Evolutionary conservation across 441 rosid genomes (phyloP).

Genomic region (Adansonia madagascariensis): DNA sequence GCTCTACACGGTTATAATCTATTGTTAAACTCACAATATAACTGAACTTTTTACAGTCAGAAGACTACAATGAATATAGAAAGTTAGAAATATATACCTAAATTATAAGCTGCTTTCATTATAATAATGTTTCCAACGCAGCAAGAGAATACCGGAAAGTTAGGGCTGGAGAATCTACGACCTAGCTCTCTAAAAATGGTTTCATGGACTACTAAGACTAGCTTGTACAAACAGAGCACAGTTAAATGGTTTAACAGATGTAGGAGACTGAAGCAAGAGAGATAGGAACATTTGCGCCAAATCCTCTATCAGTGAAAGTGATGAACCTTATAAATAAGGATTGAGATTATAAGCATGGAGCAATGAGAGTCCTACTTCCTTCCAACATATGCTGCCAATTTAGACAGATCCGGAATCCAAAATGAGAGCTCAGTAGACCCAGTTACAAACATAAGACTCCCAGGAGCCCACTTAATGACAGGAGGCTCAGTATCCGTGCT

Average conservation of each 20-base stretch:
- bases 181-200: not conserved
- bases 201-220: not conserved
- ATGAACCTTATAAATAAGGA: not conserved
- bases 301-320: not conserved
- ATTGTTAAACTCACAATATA: not conserved
- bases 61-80: not conserved
- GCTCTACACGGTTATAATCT: not conserved
- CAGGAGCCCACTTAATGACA: slow-evolving; percentile 91
- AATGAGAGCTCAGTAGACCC: slow-evolving; percentile 86
- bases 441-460: slow-evolving; percentile 88
- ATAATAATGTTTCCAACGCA: not conserved
- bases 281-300: not conserved
- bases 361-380: slow-evolving; percentile 55
- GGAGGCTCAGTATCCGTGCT: slow-evolving; percentile 75
- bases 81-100: not conserved
- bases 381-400: slow-evolving; percentile 81
- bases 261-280: slow-evolving; percentile 1
- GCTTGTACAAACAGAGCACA: not conserved
- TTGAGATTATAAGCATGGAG: not conserved
- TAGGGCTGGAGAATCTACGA: not conserved
- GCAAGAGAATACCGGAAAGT: not conserved
- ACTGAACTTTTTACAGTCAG: not conserved
- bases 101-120: not conserved
- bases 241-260: not conserved
- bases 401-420: slow-evolving; percentile 90